Percentiles rank a stretch among this genome's conserved stretches.
These are phyloP conservation scores for Posidonia australis DNA, from an alignment of 106 monocot species.

Conservation along the genomic window DNA sequence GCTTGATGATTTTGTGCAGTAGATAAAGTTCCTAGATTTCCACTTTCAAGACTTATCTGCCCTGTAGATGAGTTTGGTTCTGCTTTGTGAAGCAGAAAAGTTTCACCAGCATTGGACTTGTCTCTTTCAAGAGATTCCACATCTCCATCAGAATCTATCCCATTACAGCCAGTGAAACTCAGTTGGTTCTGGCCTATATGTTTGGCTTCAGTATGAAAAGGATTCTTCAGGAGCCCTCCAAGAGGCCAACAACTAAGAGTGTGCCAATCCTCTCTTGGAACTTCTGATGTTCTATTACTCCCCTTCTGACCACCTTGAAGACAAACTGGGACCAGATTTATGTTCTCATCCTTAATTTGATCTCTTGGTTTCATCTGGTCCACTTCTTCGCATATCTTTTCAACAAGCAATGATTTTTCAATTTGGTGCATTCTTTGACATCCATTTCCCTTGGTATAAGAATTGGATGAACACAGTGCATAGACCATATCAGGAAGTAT, in stretches of 20 bases:
- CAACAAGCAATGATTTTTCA: slow-evolving; percentile 11
- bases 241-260: slow-evolving; percentile 45
- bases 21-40: slow-evolving; percentile 1
- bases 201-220: slow-evolving; percentile 23
- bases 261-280: slow-evolving; percentile 19
- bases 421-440: slow-evolving; percentile 9
- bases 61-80: background rate
- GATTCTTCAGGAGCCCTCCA: slow-evolving; percentile 42
- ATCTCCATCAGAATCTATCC: background rate
- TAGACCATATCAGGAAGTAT: background rate
- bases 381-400: background rate
- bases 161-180: background rate
- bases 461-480: slow-evolving; percentile 13
- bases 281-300: background rate
- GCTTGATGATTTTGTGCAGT: slow-evolving; percentile 1
- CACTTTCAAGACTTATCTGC: background rate
- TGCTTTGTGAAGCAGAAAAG: slow-evolving; percentile 12
- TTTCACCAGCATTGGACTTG: slow-evolving; percentile 14
- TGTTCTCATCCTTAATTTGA: slow-evolving; percentile 8
- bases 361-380: background rate
- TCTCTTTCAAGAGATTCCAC: slow-evolving; percentile 9
- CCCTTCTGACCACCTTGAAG: slow-evolving; percentile 1
- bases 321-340: slow-evolving; percentile 7
- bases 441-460: slow-evolving; percentile 15
- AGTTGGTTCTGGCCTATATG: background rate